Evolutionary conservation across 768 basidiomycete genomes (phyloP).

Genomic region (Podaxis sp.): DNA sequence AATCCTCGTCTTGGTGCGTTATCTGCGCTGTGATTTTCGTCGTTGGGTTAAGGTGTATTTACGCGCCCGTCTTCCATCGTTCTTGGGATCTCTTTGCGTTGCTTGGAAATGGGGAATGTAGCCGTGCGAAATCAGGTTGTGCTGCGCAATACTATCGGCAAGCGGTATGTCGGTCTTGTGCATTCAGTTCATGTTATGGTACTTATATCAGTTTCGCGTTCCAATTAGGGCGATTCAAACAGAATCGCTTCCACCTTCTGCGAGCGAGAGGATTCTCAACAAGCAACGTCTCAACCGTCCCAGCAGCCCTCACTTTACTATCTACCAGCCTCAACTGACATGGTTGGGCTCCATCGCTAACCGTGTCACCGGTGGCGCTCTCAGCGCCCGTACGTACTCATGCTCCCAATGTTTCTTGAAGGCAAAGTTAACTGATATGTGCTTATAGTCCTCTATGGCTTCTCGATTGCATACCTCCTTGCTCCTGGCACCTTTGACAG

Average conservation of each 20-base stretch:
- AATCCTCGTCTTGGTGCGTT: conserved; percentile 31
- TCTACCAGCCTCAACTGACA: conserved; percentile 94
- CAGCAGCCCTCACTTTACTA: conserved; percentile 90
- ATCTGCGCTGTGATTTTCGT: conserved; percentile 8
- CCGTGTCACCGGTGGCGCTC: conserved; percentile 77
- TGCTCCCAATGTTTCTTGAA: background rate
- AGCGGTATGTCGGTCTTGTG: conserved; percentile 30
- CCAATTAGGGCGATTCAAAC: conserved; percentile 53
- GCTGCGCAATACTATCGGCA: conserved; percentile 33
- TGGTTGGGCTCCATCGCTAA: conserved; percentile 85
- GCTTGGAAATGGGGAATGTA: background rate
- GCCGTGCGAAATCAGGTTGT: conserved; percentile 37
- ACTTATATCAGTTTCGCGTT: background rate
- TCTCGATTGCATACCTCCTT: conserved; percentile 80
- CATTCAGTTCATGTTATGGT: background rate
- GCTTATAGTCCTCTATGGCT: conserved; percentile 75
- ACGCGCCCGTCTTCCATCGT: background rate
- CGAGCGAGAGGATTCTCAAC: conserved; percentile 68
- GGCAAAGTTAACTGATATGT: background rate
- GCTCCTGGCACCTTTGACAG: conserved; percentile 81
- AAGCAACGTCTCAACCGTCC: conserved; percentile 86
- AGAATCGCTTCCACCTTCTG: conserved; percentile 57
- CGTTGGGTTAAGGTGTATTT: conserved; percentile 16
- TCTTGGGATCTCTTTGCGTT: background rate
- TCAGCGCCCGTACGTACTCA: conserved; percentile 65